Conservation (phyloP, 257 asterid species). For the Misopates orontium region DNA sequence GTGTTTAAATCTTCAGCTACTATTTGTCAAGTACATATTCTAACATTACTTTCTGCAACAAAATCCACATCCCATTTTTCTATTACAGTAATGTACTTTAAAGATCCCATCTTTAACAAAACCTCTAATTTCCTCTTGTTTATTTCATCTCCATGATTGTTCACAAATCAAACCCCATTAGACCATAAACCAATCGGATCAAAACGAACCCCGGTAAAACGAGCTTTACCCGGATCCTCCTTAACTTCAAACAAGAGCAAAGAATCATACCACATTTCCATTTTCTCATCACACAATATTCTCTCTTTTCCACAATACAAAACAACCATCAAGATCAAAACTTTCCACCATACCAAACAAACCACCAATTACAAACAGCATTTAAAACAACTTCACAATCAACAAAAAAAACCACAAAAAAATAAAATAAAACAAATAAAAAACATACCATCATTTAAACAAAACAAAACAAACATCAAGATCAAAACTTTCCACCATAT, state of each 20-base stretch:
- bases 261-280: too few species aligned
- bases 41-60: neutral
- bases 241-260: neutral
- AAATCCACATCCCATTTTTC: neutral
- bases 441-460: neutral
- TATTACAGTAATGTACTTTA: neutral
- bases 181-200: constrained; percentile 12
- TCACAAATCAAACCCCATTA: neutral
- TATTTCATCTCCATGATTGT: neutral
- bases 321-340: neutral
- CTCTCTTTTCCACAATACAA: neutral
- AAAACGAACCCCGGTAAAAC: neutral
- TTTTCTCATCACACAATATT: neutral
- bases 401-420: neutral
- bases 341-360: neutral
- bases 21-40: constrained; percentile 4
- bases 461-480: neutral
- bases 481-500: constrained; percentile 2
- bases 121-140: neutral
- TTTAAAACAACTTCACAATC: neutral
- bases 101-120: neutral
- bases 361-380: neutral
- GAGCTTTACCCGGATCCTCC: neutral
- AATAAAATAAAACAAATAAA: constrained; percentile 3
- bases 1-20: neutral